Percentiles rank a stretch among this genome's conserved stretches.
phyloP scores from a whole-genome alignment of 768 basidiomycete species.

The Hygrocybe coccinea region DNA sequence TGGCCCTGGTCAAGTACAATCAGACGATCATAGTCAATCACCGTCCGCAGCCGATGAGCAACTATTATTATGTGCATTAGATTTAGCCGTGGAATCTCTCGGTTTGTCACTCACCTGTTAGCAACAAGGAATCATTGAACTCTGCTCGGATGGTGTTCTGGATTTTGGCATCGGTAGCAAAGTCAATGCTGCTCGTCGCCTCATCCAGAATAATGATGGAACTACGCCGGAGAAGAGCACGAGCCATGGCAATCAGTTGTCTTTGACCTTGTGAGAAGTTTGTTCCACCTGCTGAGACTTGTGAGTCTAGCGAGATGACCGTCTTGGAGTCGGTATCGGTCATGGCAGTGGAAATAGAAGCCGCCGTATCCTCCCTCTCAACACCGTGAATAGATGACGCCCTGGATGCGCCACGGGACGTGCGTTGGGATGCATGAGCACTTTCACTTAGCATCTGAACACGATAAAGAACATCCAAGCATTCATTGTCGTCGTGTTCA shows the following conservation, averaged over 20 bases:
- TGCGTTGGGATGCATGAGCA: conserved; percentile 43
- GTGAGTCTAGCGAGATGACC: conserved; percentile 63
- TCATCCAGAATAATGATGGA: conserved; percentile 76
- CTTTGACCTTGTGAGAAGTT: conserved; percentile 94
- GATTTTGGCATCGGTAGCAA: conserved; percentile 86
- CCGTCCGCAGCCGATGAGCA: conserved; percentile 69
- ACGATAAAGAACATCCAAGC: conserved; percentile 72
- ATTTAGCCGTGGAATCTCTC: background rate
- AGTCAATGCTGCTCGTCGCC: conserved; percentile 82
- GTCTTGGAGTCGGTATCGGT: conserved; percentile 57
- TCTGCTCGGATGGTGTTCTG: conserved; percentile 84
- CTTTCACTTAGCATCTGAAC: conserved; percentile 69
- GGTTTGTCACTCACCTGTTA: conserved; percentile 53
- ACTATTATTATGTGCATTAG: conserved; percentile 33
- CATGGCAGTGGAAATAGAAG: conserved; percentile 38
- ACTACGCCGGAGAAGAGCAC: conserved; percentile 68
- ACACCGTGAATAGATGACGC: conserved; percentile 37
- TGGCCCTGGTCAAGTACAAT: conserved; percentile 74
- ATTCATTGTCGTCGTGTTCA: conserved; percentile 76
- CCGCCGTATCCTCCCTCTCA: conserved; percentile 37
- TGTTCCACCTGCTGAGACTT: conserved; percentile 78
- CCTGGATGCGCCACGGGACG: conserved; percentile 45
- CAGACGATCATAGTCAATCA: conserved; percentile 77
- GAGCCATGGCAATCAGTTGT: conserved; percentile 83
- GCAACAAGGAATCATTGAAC: conserved; percentile 66